Base-by-base conservation (phyloP, 2,329 filamentous ascomycete genomes). In the Pestalotiopsis sp. region DNA sequence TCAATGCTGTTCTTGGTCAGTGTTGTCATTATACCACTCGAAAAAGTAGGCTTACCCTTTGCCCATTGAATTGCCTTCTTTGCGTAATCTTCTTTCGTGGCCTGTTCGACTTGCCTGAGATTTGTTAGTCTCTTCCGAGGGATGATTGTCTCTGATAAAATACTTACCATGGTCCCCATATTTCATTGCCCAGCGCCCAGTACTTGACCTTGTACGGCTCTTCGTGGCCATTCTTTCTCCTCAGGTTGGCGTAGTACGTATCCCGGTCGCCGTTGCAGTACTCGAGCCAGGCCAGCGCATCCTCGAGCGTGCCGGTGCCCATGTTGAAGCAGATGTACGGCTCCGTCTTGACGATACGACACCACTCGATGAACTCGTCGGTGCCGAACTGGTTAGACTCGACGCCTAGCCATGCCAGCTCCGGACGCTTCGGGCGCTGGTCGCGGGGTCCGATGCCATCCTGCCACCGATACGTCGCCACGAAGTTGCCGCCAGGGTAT, bases 291-390 rank as follows among this genome's bases (percentile, higher is more conserved):
- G 86, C 92, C 39, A 95, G 84, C 2, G 84, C 87, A 79, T 84
- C 82, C 69, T 83, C 79, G 4, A 82, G 80, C 52, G 84, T 90
- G 70, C 92, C 93, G 2, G 93, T 96, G 68, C 93, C 93, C 79
- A 96, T 91, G 82, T 96, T 96, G 68, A 96, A 83, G 71, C 89
- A 91, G 55, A 96, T 84, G 78, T 94, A 96, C 4, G 93, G 93
- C 82, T 95, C 91, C 0, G 92, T 92, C 25, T 88, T 86, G 31
- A 88, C 84, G 11, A 85, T 81, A 36, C 74, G 74, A 74, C 91
- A 89, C 92, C 92, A 95, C 73, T 90, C 86, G 86, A 96, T 88
- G 80, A 96, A 96, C 82, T 96, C 93, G 78, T 96, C 92, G 0
- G 93, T 96, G 68, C 93, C 93, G 75, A 96, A 95, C 70, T 91